Base-by-base conservation (phyloP, 1,284 basidiomycete genomes). In the Marasmius tenuissimus region DNA sequence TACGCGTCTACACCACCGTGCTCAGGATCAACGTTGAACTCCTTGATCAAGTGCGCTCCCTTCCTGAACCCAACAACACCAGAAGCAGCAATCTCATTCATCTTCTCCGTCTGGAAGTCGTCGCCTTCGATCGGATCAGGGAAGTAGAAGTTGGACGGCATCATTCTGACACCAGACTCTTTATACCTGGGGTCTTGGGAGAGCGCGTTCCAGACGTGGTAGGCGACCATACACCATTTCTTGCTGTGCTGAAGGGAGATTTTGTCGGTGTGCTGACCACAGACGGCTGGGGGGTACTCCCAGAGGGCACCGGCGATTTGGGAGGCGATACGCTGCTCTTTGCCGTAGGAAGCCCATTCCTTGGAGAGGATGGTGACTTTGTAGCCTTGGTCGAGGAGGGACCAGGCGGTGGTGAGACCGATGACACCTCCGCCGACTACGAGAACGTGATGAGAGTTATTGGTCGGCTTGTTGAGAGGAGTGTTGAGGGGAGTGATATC, bases 241-340 rank as follows among this genome's bases (percentile, higher is more conserved):
- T 73, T 73, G 3, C 73, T 72, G 54, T 72, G 68, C n/a, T 61
- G 57, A 39, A 75, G 65, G 16, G 73, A 75, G 48, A 72, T 69
- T 5, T 65, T 63, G 64, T 74, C 73, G 18, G 73, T 72, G 64
- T 74, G 72, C 42, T 71, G 66, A 18, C 75, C 75, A 59, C 75
- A 75, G 39, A 76, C 75, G 22, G 75, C 73, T 9, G 75, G 73
- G 0, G 73, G 73, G 59, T 70, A 75, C 61, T 76, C 75, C 73
- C 75, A 75, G 3, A 74, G 65, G 9, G 71, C 71, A 10, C 72
- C 72, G 4, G 73, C 71, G 53, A 73, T 73, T 57, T 74, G 73
- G 16, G 72, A 72, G 14, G 71, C 71, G 53, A 74, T 66, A 53
- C 71, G 71, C 53, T 72, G 57, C 34, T 67, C 39, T 38, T 58